Conservation (phyloP, 495 filamentous ascomycete genomes). For the Penicillium bovifimosum region DNA sequence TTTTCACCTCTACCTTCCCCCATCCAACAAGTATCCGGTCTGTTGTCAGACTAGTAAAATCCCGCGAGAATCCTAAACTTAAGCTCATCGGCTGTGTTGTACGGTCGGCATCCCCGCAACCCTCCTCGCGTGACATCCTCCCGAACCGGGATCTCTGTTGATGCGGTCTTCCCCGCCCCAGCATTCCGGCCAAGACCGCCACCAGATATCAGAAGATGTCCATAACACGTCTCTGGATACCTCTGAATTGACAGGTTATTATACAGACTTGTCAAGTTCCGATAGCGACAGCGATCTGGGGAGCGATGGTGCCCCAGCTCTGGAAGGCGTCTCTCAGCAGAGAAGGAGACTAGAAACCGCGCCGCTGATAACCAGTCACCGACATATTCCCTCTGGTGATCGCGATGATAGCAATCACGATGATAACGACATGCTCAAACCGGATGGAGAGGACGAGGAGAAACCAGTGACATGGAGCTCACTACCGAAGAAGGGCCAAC, state of each 20-base stretch:
- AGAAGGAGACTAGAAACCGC: slow-evolving; percentile 11
- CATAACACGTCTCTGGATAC: background rate
- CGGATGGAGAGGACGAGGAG: slow-evolving; percentile 14
- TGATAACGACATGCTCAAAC: slow-evolving; percentile 7
- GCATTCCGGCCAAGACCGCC: slow-evolving; percentile 4
- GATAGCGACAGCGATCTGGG: slow-evolving; percentile 13
- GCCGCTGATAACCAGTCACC: slow-evolving; percentile 15
- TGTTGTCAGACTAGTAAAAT: background rate
- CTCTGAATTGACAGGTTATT: background rate
- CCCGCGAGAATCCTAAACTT: background rate
- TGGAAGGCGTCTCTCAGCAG: slow-evolving; percentile 5
- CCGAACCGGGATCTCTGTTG: slow-evolving; percentile 8
- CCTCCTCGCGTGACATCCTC: slow-evolving; percentile 8
- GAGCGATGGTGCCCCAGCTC: slow-evolving; percentile 16
- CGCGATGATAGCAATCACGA: slow-evolving; percentile 16
- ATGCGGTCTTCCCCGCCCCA: slow-evolving; percentile 11
- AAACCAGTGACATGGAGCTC: slow-evolving; percentile 59
- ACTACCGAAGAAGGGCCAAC: slow-evolving; percentile 68
- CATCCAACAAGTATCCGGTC: background rate
- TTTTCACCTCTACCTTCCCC: background rate
- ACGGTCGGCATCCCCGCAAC: background rate
- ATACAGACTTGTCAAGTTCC: background rate
- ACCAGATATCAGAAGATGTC: background rate
- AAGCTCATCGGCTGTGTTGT: background rate
- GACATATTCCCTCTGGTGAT: slow-evolving; percentile 15